Percentiles rank a stretch among this genome's conserved stretches.
phyloP scores from a whole-genome alignment of 345 rosid genomes.

The Gynandropsis gynandra region DNA sequence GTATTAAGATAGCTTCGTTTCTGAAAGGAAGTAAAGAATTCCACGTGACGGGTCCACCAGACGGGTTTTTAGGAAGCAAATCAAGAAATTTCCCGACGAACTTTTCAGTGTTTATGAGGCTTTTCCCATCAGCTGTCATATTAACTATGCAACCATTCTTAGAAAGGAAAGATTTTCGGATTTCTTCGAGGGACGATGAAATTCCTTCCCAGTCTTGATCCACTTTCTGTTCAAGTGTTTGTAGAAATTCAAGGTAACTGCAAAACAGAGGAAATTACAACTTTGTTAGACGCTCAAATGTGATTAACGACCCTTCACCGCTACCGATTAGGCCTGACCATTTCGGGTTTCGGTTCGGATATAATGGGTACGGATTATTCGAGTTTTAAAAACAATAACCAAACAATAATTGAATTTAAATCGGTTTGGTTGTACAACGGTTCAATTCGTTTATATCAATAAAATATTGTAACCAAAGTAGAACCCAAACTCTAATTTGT shows the following conservation, averaged over 20 bases:
- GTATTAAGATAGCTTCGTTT: constrained; percentile 90
- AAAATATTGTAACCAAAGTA: no score
- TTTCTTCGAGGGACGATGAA: constrained; percentile 85
- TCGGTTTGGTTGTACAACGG: no score
- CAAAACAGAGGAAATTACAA: constrained; percentile 20
- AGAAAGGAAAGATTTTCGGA: constrained; percentile 67
- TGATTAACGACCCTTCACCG: not conserved
- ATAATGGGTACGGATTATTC: no score
- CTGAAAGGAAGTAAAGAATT: constrained; percentile 46
- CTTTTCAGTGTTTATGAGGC: constrained; percentile 48
- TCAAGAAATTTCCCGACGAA: constrained; percentile 70
- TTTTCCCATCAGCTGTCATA: constrained; percentile 81
- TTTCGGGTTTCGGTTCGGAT: no score
- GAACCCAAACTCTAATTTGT: no score
- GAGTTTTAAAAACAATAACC: no score
- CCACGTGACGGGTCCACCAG: constrained; percentile 43
- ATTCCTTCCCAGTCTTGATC: constrained; percentile 86
- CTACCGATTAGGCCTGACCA: no score
- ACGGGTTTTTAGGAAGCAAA: constrained; percentile 65
- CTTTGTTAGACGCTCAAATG: constrained; percentile 12
- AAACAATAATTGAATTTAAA: no score
- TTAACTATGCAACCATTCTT: constrained; percentile 75
- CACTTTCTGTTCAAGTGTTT: constrained; percentile 70
- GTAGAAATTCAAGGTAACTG: constrained; percentile 83
- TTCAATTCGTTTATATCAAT: no score